Percentiles rank a stretch among this genome's conserved stretches.
phyloP scores from a whole-genome alignment of 2,329 filamentous ascomycete species.

The Emergomyces orientalis region DNA sequence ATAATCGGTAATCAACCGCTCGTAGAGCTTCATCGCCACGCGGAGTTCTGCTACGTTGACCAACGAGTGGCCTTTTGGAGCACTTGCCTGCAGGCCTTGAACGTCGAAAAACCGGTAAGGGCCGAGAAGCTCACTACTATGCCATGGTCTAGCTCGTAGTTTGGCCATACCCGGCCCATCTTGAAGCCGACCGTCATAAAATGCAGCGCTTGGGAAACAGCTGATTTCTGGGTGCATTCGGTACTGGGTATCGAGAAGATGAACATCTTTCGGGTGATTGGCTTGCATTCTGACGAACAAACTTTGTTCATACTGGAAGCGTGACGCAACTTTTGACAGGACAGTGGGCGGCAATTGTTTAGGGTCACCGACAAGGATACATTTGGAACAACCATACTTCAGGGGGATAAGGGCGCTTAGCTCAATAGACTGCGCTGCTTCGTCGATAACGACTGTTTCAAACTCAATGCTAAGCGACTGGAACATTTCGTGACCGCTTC shows the following conservation, averaged over 20 bases:
- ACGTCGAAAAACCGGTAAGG: slow-evolving; percentile 98
- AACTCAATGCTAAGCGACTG: slow-evolving; percentile 90
- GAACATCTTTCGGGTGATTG: slow-evolving; percentile 78
- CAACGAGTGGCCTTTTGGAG: slow-evolving; percentile 76
- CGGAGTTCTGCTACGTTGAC: slow-evolving; percentile 82
- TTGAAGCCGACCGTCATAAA: slow-evolving; percentile 80
- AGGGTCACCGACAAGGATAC: slow-evolving; percentile 92
- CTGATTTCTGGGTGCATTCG: slow-evolving; percentile 99
- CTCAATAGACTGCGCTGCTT: slow-evolving; percentile 96
- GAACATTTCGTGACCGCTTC: slow-evolving; percentile 96
- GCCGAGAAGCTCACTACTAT: slow-evolving; percentile 67
- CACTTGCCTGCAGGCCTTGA: slow-evolving; percentile 71
- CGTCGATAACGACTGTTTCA: slow-evolving; percentile 96
- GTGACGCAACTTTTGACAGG: slow-evolving; percentile 81
- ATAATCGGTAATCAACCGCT: slow-evolving; percentile 67
- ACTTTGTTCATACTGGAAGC: slow-evolving; percentile 94
- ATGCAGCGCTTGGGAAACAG: slow-evolving; percentile 76
- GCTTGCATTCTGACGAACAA: slow-evolving; percentile 97
- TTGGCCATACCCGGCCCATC: slow-evolving; percentile 76
- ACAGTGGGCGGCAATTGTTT: slow-evolving; percentile 96
- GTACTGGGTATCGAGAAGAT: slow-evolving; percentile 94
- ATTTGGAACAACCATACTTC: slow-evolving; percentile 95
- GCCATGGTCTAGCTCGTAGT: slow-evolving; percentile 74
- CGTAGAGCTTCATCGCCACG: slow-evolving; percentile 76
- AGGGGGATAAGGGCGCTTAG: slow-evolving; percentile 91